Base-by-base conservation (phyloP, 805 yeast genomes). In the Dipodascopsis uninucleata region DNA sequence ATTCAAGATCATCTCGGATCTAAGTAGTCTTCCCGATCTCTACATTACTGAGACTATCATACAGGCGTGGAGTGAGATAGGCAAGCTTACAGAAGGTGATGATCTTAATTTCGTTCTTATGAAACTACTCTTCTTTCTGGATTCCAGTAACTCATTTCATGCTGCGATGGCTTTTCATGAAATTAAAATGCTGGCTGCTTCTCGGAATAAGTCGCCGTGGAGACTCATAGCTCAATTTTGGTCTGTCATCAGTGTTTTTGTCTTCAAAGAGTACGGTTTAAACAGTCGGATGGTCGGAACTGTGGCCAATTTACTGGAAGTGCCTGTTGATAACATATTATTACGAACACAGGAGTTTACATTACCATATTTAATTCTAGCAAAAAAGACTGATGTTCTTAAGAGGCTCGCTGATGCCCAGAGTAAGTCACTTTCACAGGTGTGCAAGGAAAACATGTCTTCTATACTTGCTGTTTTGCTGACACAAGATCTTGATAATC, bases 161-260 rank as follows among this genome's bases (percentile, higher is more conserved):
- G 75, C 80, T 0, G 78, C 85, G 55, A 68, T 84, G 55, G 87
- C 87, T 0, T 78, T 79, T 52, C 81, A 80, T 58, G 77, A 78
- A 44, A 65, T 53, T 10, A 55, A 44, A 25, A 20, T 25, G 3
- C 23, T 53, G 16, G 82, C 96, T 0, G 57, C 66, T 14, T 68
- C 77, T 1, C 76, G 77, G 53, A 64, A 70, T 1, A 66, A 76
- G 28, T 77, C 95, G 0, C 81, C 95, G 0, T 88, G 90, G 77
- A 85, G 83, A 60, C 64, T 90, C 10, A 67, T 87, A 17, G 78
- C 85, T 5, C 95, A 96, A 0, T 85, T 78, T 49, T 72, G 93
- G 57, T 88, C 90, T 2, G 75, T 81, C 28, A 70, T 88, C 5
- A 75, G 89, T 29, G 75, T 78, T 33, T 74, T 74, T 20, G 71